A percentile compares a stretch with the other conserved stretches of the same genome.
Conservation (phyloP, 306 rosid genomes). For the Trifolium subterraneum region DNA sequence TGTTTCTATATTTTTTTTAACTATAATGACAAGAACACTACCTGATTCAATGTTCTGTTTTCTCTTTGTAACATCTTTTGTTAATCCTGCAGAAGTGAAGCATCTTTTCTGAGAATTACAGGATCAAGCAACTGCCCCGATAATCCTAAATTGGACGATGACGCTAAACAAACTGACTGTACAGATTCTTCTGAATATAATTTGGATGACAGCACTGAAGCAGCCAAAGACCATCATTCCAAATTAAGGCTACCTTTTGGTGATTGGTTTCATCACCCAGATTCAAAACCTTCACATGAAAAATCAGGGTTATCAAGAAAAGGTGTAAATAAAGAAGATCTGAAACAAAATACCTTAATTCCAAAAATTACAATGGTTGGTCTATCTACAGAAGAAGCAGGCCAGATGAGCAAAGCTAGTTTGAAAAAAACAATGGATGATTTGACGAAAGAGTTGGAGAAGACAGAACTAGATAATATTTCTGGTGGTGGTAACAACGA, state of each 20-base stretch:
- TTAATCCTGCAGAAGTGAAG: slow-evolving; percentile 75
- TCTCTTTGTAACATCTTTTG: slow-evolving; percentile 32
- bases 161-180: slow-evolving; percentile 42
- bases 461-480: slow-evolving; percentile 60
- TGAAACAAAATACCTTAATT: slow-evolving; percentile 60
- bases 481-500: slow-evolving; percentile 43
- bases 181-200: slow-evolving; percentile 30
- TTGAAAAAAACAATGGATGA: slow-evolving; percentile 90
- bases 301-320: slow-evolving; percentile 47
- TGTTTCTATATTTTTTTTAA: background rate
- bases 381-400: slow-evolving; percentile 77
- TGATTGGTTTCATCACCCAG: slow-evolving; percentile 57
- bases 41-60: background rate
- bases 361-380: slow-evolving; percentile 98
- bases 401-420: slow-evolving; percentile 73
- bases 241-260: slow-evolving; percentile 58
- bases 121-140: slow-evolving; percentile 50
- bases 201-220: slow-evolving; percentile 44
- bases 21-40: background rate
- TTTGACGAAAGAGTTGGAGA: slow-evolving; percentile 82
- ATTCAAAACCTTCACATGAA: slow-evolving; percentile 48
- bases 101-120: slow-evolving; percentile 68
- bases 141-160: slow-evolving; percentile 47
- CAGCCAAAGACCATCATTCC: slow-evolving; percentile 39
- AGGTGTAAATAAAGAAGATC: slow-evolving; percentile 45